These are phyloP conservation scores for Jamesozyma jinghongensis DNA, from an alignment of 805 yeast species.

Conservation along the genomic window DNA sequence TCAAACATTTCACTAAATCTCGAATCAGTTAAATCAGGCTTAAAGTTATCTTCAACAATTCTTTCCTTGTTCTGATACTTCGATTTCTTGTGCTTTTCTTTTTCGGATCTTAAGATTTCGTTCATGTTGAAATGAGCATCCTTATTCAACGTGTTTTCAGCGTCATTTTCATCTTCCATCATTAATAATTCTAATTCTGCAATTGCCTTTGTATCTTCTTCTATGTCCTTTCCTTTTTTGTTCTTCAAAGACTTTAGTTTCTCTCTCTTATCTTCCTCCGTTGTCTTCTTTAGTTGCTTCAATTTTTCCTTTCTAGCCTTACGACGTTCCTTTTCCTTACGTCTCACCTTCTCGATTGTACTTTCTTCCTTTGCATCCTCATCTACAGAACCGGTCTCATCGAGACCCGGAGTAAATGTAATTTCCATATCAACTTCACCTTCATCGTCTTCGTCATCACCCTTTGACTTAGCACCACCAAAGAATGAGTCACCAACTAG, in stretches of 20 bases:
- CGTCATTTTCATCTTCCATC: constrained; percentile 50
- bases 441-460: constrained; percentile 38
- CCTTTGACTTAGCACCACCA: constrained; percentile 32
- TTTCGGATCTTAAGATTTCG: constrained; percentile 67
- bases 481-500: constrained; percentile 38
- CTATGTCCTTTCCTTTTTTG: constrained; percentile 27
- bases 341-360: constrained; percentile 68
- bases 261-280: constrained; percentile 43
- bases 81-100: constrained; percentile 44
- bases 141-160: constrained; percentile 28
- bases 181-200: constrained; percentile 63
- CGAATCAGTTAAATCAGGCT: constrained; percentile 68
- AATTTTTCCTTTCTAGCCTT: constrained; percentile 70
- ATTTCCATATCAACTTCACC: constrained; percentile 87
- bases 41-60: constrained; percentile 47
- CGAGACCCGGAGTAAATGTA: constrained; percentile 84
- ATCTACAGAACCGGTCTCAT: constrained; percentile 28
- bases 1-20: constrained; percentile 80
- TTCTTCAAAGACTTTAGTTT: constrained; percentile 28
- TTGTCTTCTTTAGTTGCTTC: constrained; percentile 48
- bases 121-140: constrained; percentile 70
- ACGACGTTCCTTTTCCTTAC: constrained; percentile 90
- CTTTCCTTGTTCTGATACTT: constrained; percentile 39
- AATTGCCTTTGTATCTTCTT: constrained; percentile 33
- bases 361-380: constrained; percentile 48